These are phyloP conservation scores for Botrytis fabae DNA, from an alignment of 2,329 filamentous ascomycete species.

Conservation along the genomic window DNA sequence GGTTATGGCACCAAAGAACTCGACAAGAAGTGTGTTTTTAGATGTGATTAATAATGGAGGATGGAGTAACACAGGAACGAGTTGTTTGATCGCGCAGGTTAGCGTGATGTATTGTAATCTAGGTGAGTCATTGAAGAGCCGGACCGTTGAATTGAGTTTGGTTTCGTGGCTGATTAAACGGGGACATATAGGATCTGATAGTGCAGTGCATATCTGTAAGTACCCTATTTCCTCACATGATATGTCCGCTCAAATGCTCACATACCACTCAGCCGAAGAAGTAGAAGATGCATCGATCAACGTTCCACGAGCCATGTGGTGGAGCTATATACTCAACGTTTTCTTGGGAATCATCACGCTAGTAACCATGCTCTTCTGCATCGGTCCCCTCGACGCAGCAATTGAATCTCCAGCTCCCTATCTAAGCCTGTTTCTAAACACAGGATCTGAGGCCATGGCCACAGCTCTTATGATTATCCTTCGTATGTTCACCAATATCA, in stretches of 20 bases:
- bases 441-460: slow-evolving; percentile 45
- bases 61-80: slow-evolving; percentile 41
- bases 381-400: slow-evolving; percentile 43
- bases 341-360: slow-evolving; percentile 46
- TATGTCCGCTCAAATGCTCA: background rate
- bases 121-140: slow-evolving; percentile 33
- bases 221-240: background rate
- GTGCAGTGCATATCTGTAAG: slow-evolving; percentile 43
- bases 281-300: slow-evolving; percentile 49
- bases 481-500: slow-evolving; percentile 16
- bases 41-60: slow-evolving; percentile 40
- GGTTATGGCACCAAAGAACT: slow-evolving; percentile 36
- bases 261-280: slow-evolving; percentile 45
- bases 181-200: slow-evolving; percentile 26
- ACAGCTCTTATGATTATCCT: slow-evolving; percentile 50
- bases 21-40: slow-evolving; percentile 38
- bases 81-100: slow-evolving; percentile 43
- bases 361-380: slow-evolving; percentile 43
- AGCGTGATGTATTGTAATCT: slow-evolving; percentile 36
- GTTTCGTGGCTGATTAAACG: background rate
- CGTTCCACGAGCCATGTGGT: slow-evolving; percentile 51
- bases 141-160: background rate
- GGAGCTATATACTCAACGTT: slow-evolving; percentile 50
- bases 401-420: slow-evolving; percentile 46
- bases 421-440: slow-evolving; percentile 47